phyloP scores from a whole-genome alignment of 164 flowering plant genomes.

The Magnolia sinica region DNA sequence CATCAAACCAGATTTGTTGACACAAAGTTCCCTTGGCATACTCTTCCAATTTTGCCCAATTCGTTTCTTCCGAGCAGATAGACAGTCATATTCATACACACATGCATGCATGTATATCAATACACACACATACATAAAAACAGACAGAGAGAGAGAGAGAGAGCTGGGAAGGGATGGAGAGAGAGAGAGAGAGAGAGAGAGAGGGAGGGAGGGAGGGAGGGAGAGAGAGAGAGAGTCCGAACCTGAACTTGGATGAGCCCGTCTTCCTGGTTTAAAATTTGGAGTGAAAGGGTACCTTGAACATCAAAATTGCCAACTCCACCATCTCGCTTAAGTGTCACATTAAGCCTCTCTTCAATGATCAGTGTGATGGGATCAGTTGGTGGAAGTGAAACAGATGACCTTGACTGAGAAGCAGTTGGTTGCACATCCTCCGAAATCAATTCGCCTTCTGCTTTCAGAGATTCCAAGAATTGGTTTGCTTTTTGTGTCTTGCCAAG shows the following conservation, averaged over 20 bases:
- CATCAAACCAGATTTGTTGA: too few relatives aligned
- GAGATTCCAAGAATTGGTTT: slow-evolving; percentile 85
- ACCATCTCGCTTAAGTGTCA: slow-evolving; percentile 83
- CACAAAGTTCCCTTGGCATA: too few relatives aligned
- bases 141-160: not conserved
- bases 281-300: slow-evolving; percentile 92
- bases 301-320: slow-evolving; percentile 92
- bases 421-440: slow-evolving; percentile 88
- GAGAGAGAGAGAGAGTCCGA: slow-evolving; percentile 15
- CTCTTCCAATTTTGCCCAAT: too few relatives aligned
- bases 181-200: not conserved
- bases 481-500: slow-evolving; percentile 82
- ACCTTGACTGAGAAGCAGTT: slow-evolving; percentile 44
- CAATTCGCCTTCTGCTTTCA: slow-evolving; percentile 98
- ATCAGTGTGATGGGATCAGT: slow-evolving; percentile 86
- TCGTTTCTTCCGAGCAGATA: too few relatives aligned
- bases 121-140: not conserved
- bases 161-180: too few relatives aligned
- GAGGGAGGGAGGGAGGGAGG: not conserved
- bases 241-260: slow-evolving; percentile 97
- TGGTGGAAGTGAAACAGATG: slow-evolving; percentile 54
- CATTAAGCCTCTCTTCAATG: slow-evolving; percentile 87
- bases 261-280: slow-evolving; percentile 86
- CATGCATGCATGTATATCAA: not conserved
- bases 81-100: too few relatives aligned